Conservation (phyloP, 257 asterid genomes). For the Gentiana straminea region DNA sequence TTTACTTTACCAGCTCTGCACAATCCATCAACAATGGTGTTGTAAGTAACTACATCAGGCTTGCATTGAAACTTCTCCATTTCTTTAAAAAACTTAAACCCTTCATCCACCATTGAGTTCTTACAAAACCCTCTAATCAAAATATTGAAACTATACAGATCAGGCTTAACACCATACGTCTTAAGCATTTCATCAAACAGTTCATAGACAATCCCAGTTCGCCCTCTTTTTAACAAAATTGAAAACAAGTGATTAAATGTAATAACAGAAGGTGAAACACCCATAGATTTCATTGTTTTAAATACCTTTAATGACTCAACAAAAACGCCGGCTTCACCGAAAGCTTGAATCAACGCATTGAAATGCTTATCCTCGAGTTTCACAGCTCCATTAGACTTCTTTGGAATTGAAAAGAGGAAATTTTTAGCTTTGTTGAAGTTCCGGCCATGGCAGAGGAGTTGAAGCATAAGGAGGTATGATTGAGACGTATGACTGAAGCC, state of each 20-base stretch:
- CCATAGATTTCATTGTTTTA: constrained; percentile 51
- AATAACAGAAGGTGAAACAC: constrained; percentile 55
- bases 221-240: constrained; percentile 61
- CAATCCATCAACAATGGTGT: constrained; percentile 69
- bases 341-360: constrained; percentile 58
- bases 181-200: constrained; percentile 77
- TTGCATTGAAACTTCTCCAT: constrained; percentile 52
- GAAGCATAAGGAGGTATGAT: constrained; percentile 59
- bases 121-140: constrained; percentile 70
- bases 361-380: constrained; percentile 53
- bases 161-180: constrained; percentile 78
- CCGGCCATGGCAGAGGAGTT: constrained; percentile 48
- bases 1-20: constrained; percentile 66
- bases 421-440: constrained; percentile 64
- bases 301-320: constrained; percentile 61
- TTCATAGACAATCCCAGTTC: constrained; percentile 42
- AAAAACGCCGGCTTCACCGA: constrained; percentile 64
- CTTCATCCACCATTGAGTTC: constrained; percentile 64
- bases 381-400: constrained; percentile 32
- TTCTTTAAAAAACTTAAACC: constrained; percentile 63
- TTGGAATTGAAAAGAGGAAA: constrained; percentile 63
- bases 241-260: constrained; percentile 53
- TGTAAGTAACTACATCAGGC: constrained; percentile 61
- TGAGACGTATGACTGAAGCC: constrained; percentile 49
- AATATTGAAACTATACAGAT: constrained; percentile 50